A percentile compares a stretch with the other conserved stretches of the same genome.
Evolutionary conservation across 2,329 filamentous ascomycete genomes (phyloP).

Genomic region (Emergomyces pasteurianus): DNA sequence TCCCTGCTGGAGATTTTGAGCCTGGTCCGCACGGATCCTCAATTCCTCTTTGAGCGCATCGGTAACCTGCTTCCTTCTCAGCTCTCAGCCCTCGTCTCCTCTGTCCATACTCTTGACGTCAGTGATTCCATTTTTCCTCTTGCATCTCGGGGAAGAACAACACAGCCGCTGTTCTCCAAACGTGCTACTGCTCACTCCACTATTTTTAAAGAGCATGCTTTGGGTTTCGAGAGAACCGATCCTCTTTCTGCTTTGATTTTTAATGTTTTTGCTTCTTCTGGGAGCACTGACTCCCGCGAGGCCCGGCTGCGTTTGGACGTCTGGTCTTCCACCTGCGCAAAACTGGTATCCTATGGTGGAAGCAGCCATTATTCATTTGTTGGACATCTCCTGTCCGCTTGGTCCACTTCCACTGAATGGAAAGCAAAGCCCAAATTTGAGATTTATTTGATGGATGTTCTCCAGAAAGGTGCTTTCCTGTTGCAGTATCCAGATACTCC

Average conservation of each 20-base stretch:
- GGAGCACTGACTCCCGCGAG: conserved; percentile 69
- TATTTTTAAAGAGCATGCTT: conserved; percentile 65
- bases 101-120: conserved; percentile 66
- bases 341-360: conserved; percentile 65
- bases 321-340: conserved; percentile 80
- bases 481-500: conserved; percentile 76
- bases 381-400: conserved; percentile 73
- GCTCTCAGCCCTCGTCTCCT: conserved; percentile 63
- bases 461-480: conserved; percentile 85
- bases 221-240: conserved; percentile 82
- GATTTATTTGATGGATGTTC: conserved; percentile 85
- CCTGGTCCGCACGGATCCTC: conserved; percentile 71
- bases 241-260: conserved; percentile 74
- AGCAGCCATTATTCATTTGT: conserved; percentile 69
- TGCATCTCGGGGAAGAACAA: conserved; percentile 41
- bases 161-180: conserved; percentile 37
- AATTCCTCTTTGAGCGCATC: conserved; percentile 76
- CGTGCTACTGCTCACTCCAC: conserved; percentile 37
- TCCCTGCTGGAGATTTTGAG: conserved; percentile 69
- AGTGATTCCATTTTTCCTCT: conserved; percentile 73
- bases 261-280: conserved; percentile 78
- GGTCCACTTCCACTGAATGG: conserved; percentile 80
- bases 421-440: conserved; percentile 81
- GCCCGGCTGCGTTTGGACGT: conserved; percentile 67
- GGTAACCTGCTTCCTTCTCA: conserved; percentile 64